Evolutionary conservation across 805 yeast genomes (phyloP).

Genomic region (Candida tibetensis): DNA sequence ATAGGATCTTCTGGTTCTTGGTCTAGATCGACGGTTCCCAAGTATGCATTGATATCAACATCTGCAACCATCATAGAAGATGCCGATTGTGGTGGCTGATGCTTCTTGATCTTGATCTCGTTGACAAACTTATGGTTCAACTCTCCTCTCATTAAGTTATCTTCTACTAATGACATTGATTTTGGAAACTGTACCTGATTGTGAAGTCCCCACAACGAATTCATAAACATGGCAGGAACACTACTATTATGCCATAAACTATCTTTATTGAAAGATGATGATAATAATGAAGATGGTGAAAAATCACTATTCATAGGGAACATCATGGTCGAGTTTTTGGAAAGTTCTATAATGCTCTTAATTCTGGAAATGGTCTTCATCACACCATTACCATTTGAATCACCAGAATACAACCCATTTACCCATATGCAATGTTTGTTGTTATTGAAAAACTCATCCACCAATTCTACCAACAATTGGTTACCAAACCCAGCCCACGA

Average conservation of each 20-base stretch:
- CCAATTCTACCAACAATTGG: slow-evolving; percentile 48
- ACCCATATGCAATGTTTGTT: slow-evolving; percentile 38
- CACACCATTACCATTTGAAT: slow-evolving; percentile 9
- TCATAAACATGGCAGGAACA: slow-evolving; percentile 29
- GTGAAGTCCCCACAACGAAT: slow-evolving; percentile 45
- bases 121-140: slow-evolving; percentile 47
- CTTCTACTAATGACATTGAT: slow-evolving; percentile 45
- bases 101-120: slow-evolving; percentile 22
- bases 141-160: slow-evolving; percentile 40
- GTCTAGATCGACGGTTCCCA: slow-evolving; percentile 2
- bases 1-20: background rate
- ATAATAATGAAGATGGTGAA: slow-evolving; percentile 2
- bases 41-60: slow-evolving; percentile 15
- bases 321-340: slow-evolving; percentile 49
- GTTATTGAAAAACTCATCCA: slow-evolving; percentile 62
- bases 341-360: slow-evolving; percentile 43
- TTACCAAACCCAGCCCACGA: slow-evolving; percentile 82
- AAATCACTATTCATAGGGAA: slow-evolving; percentile 46
- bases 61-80: slow-evolving; percentile 11
- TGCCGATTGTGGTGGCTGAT: slow-evolving; percentile 5
- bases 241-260: slow-evolving; percentile 45
- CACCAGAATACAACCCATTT: slow-evolving; percentile 33
- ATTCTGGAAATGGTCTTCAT: slow-evolving; percentile 38
- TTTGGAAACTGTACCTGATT: slow-evolving; percentile 30
- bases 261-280: slow-evolving; percentile 9